phyloP scores from a whole-genome alignment of 805 yeast genomes.

The Wickerhamomyces chaumierensis region DNA sequence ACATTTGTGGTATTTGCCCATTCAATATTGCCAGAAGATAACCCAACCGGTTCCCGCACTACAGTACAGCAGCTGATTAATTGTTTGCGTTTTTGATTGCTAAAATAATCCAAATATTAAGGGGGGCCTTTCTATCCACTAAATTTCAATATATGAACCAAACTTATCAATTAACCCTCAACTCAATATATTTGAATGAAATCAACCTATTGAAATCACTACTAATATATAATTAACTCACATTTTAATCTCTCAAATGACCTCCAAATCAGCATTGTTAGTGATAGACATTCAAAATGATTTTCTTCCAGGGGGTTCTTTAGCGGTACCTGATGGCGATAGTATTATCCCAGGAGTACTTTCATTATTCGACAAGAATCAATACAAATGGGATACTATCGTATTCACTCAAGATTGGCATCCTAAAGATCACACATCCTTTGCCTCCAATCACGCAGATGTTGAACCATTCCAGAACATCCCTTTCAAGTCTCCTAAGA shows the following conservation, averaged over 20 bases:
- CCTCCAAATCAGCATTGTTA: conserved; percentile 40
- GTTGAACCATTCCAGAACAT: conserved; percentile 38
- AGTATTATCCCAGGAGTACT: conserved; percentile 41
- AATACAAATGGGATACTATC: conserved; percentile 47
- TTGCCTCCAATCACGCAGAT: conserved; percentile 56
- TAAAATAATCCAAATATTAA: too few relatives aligned
- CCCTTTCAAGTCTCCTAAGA: conserved; percentile 39
- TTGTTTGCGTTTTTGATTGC: too few relatives aligned
- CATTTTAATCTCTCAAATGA: conserved; percentile 1
- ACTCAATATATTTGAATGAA: too few relatives aligned
- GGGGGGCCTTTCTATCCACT: too few relatives aligned
- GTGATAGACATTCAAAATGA: conserved; percentile 82
- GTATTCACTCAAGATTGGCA: conserved; percentile 87
- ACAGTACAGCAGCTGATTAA: too few relatives aligned
- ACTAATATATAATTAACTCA: neutral
- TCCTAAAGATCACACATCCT: conserved; percentile 66
- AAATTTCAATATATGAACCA: too few relatives aligned
- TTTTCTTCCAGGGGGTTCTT: conserved; percentile 73
- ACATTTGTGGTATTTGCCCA: too few relatives aligned
- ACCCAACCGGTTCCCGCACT: too few relatives aligned
- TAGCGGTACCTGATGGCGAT: conserved; percentile 63
- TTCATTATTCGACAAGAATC: conserved; percentile 28
- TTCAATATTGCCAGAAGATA: too few relatives aligned
- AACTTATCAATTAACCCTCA: too few relatives aligned
- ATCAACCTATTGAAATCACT: neutral